Evolutionary conservation across 352 stramenopile species (phyloP).

Genomic region (Pythium phragmiticola): DNA sequence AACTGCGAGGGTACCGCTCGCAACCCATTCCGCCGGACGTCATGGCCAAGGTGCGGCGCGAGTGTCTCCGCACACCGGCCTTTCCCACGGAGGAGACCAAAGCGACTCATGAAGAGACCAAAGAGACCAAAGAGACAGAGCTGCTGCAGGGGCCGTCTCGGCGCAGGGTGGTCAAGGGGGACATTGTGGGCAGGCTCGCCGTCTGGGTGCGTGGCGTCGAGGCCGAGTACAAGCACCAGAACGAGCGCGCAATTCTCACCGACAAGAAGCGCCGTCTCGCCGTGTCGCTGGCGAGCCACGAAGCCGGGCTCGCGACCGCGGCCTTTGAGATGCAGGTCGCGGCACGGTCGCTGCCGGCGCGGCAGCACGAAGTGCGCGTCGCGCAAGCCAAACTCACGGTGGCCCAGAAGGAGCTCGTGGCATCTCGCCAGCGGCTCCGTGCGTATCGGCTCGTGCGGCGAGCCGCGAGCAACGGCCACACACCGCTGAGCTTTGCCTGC

Average conservation of each 20-base stretch:
- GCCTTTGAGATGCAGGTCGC: conserved; percentile 66
- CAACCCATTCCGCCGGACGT: conserved; percentile 56
- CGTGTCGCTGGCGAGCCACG: conserved; percentile 33
- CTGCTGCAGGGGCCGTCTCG: conserved; percentile 23
- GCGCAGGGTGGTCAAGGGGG: conserved; percentile 35
- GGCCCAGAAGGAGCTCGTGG: conserved; percentile 39
- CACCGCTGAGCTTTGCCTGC: conserved; percentile 62
- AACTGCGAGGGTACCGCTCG: conserved; percentile 52
- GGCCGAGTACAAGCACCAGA: conserved; percentile 67
- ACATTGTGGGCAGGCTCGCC: conserved; percentile 54
- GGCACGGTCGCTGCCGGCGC: conserved; percentile 54
- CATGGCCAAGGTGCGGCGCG: conserved; percentile 74
- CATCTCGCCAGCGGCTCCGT: conserved; percentile 45
- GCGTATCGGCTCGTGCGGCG: conserved; percentile 54
- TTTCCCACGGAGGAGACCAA: conserved; percentile 25
- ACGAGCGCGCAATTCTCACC: conserved; percentile 47
- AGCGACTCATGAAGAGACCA: neutral
- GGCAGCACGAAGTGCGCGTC: conserved; percentile 59
- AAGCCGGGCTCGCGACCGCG: conserved; percentile 39
- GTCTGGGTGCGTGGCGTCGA: conserved; percentile 77
- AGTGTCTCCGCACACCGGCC: conserved; percentile 53
- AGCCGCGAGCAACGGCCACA: conserved; percentile 65
- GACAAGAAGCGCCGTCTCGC: conserved; percentile 57
- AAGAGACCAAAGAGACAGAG: neutral
- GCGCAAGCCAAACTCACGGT: conserved; percentile 28